Evolutionary conservation across 129 eudicot genomes (phyloP).

Genomic region (Daucus carota): DH1_v3.0 NC_030385.2:34159501-34160000

Average conservation of each 20-base stretch:
- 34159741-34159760: background rate
- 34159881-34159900: no score
- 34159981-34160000: slow-evolving; percentile 24
- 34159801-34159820: slow-evolving; percentile 24
- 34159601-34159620: slow-evolving; percentile 63
- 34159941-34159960: slow-evolving; percentile 1
- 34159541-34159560: slow-evolving; percentile 56
- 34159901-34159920: slow-evolving; percentile 17
- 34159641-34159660: slow-evolving; percentile 18
- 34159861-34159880: no score
- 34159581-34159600: slow-evolving; percentile 34
- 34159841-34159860: no score
- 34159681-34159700: slow-evolving; percentile 29
- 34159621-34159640: slow-evolving; percentile 43
- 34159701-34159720: slow-evolving; percentile 11
- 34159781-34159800: slow-evolving; percentile 31
- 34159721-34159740: background rate
- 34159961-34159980: slow-evolving; percentile 24
- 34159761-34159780: slow-evolving; percentile 29
- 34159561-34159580: slow-evolving; percentile 29
- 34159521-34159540: slow-evolving; percentile 49
- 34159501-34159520: slow-evolving; percentile 55
- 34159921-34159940: slow-evolving; percentile 8
- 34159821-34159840: no score
- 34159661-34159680: slow-evolving; percentile 9